Evolutionary conservation across 2,329 filamentous ascomycete genomes (phyloP).

Genomic region (Fusarium tuaranense): DNA sequence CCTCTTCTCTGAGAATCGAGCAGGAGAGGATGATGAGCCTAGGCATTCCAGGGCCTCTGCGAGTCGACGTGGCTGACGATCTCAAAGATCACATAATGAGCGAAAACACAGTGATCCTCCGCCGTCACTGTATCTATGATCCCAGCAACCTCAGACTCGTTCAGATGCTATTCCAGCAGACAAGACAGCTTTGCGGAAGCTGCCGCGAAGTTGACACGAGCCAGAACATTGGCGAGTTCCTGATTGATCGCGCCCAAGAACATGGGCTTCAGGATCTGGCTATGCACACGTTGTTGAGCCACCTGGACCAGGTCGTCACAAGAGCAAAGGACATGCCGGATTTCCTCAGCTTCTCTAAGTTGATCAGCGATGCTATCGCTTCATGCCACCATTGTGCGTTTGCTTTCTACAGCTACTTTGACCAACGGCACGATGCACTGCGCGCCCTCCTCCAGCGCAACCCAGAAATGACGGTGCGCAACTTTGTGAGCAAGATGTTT

Average conservation of each 20-base stretch:
- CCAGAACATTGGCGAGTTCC: constrained; percentile 17
- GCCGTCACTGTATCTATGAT: constrained; percentile 84
- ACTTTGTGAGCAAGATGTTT: constrained; percentile 63
- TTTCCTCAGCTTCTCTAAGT: constrained; percentile 66
- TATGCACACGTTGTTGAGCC: constrained; percentile 68
- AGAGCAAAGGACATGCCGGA: constrained; percentile 76
- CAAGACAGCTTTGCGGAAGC: constrained; percentile 59
- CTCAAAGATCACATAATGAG: constrained; percentile 71
- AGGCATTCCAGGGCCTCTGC: constrained; percentile 50
- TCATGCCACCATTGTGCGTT: constrained; percentile 66
- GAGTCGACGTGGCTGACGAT: constrained; percentile 57
- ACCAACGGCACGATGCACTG: constrained; percentile 65
- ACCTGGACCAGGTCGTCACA: constrained; percentile 81
- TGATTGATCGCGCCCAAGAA: constrained; percentile 6
- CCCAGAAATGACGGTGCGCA: constrained; percentile 67
- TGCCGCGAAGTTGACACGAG: not conserved
- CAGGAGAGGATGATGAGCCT: constrained; percentile 57
- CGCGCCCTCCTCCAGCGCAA: constrained; percentile 74
- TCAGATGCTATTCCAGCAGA: constrained; percentile 68
- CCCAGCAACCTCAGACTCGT: constrained; percentile 77
- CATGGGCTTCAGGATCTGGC: constrained; percentile 59
- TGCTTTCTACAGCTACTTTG: constrained; percentile 72
- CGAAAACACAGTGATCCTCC: constrained; percentile 80
- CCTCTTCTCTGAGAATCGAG: constrained; percentile 70
- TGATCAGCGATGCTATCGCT: constrained; percentile 61